Conservation (phyloP, 148 eudicot genomes). For the Camellia japonica region DNA sequence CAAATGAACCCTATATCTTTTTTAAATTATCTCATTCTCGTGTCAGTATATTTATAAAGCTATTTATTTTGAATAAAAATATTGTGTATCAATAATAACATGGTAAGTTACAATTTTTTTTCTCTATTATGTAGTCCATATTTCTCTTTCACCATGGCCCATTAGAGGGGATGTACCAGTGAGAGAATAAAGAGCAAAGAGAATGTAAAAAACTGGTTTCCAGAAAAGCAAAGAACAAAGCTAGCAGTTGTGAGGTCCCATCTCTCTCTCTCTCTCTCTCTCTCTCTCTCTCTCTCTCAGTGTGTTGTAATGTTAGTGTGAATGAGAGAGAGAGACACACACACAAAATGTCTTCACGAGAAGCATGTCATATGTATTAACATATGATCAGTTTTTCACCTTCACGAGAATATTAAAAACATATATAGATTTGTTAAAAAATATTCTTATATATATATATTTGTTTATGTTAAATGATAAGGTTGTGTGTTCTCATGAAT, state of each 20-base stretch:
- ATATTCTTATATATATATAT: neutral
- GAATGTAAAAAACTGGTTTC: neutral
- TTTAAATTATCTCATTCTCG: too few relatives aligned
- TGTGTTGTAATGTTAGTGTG: too few relatives aligned
- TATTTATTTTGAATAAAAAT: too few relatives aligned
- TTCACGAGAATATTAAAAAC: neutral
- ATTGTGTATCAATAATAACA: too few relatives aligned
- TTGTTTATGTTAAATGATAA: neutral
- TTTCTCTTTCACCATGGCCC: constrained; percentile 10
- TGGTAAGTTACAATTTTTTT: too few relatives aligned
- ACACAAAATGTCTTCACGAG: too few relatives aligned
- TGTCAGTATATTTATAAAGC: too few relatives aligned
- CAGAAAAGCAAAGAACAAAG: constrained; percentile 14
- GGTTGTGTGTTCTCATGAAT: too few relatives aligned
- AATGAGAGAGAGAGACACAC: too few relatives aligned
- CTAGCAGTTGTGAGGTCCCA: neutral
- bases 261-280: neutral
- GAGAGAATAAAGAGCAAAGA: constrained; percentile 11
- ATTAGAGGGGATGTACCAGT: constrained; percentile 2
- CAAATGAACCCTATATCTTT: too few relatives aligned
- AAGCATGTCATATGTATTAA: neutral
- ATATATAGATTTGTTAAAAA: neutral
- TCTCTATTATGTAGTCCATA: neutral
- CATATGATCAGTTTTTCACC: neutral
- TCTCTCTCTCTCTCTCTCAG: neutral